A percentile compares a stretch with the other conserved stretches of the same genome.
phyloP scores from a whole-genome alignment of 2,329 filamentous ascomycete species.

The Colletotrichum tamarilloi region DNA sequence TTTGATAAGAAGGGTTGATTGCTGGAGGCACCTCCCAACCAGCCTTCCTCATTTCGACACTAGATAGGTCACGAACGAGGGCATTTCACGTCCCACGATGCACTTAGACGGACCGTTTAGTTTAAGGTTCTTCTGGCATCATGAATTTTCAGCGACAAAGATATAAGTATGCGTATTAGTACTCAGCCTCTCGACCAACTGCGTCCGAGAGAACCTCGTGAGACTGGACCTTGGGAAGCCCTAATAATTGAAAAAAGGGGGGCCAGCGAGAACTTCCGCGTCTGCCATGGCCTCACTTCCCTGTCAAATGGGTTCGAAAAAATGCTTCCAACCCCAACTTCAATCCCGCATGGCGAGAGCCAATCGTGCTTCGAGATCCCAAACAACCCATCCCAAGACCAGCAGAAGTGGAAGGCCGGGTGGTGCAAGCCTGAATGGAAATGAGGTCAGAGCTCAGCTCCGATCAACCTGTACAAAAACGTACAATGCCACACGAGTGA shows the following conservation, averaged over 20 bases:
- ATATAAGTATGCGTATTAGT: background rate
- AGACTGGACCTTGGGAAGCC: background rate
- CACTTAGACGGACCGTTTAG: background rate
- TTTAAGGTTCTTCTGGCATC: background rate
- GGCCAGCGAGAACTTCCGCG: conserved; percentile 11
- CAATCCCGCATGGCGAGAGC: conserved; percentile 28
- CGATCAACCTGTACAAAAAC: conserved; percentile 2
- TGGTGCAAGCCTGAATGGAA: conserved; percentile 27
- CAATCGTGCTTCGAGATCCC: conserved; percentile 23
- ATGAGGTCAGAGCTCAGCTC: conserved; percentile 12
- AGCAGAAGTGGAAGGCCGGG: conserved; percentile 20
- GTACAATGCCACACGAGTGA: background rate
- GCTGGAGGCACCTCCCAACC: conserved; percentile 18
- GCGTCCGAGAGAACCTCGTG: background rate
- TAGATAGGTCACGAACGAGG: background rate
- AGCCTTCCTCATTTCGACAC: conserved; percentile 11
- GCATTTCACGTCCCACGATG: background rate
- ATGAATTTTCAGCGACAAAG: background rate
- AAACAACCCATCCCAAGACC: conserved; percentile 27
- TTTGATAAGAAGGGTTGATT: conserved; percentile 4
- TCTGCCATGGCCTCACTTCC: conserved; percentile 26
- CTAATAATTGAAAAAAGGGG: conserved; percentile 2
- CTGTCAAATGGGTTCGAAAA: conserved; percentile 32
- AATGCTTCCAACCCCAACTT: conserved; percentile 20
- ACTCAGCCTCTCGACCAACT: background rate